These are phyloP conservation scores for Ichthyophthirius multifiliis DNA, from an alignment of 169 alveolate genomes.

Conservation along the genomic window DNA sequence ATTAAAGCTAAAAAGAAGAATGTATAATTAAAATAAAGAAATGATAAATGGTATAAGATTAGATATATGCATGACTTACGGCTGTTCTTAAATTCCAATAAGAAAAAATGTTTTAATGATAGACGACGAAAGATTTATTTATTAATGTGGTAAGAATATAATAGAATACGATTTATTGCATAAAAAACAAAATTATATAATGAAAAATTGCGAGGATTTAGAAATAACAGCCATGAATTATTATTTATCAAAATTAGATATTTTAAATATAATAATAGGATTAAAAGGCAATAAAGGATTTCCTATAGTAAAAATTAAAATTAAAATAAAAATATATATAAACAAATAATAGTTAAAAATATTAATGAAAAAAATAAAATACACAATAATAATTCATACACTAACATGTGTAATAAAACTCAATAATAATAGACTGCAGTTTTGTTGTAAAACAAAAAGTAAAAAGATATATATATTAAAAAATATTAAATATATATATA, in stretches of 20 bases:
- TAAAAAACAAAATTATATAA: background rate
- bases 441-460: no score
- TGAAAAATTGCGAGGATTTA: background rate
- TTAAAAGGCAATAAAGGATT: background rate
- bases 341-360: no score
- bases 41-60: background rate
- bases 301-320: background rate
- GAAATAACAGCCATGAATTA: background rate
- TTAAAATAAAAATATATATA: no score
- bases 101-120: background rate
- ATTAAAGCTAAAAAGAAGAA: conserved; percentile 11
- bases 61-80: background rate
- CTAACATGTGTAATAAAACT: no score
- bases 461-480: no score
- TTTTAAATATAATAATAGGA: background rate
- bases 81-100: background rate
- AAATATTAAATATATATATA: no score
- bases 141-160: background rate
- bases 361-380: no score
- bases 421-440: no score
- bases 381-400: no score
- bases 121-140: background rate
- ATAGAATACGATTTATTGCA: conserved; percentile 1
- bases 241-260: background rate
- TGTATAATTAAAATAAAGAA: background rate